Conservation (phyloP, 176 grass and related monocot species). For the Alopecurus myosuroides region DNA sequence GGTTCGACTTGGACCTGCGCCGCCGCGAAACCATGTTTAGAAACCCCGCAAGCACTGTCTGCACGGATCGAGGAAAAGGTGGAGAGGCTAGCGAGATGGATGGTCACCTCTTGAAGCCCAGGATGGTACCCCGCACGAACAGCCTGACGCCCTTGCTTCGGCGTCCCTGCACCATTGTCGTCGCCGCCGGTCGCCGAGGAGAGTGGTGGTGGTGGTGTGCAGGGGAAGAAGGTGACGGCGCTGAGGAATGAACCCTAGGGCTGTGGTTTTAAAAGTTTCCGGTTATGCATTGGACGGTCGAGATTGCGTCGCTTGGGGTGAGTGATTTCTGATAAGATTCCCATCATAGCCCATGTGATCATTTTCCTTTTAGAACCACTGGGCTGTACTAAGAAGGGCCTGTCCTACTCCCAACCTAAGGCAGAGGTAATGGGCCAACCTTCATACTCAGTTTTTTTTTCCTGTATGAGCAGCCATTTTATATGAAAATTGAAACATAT, state of each 20-base stretch:
- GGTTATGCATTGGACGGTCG: neutral
- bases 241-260: slow-evolving; percentile 31
- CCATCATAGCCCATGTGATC: neutral
- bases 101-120: slow-evolving; percentile 56
- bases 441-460: no score
- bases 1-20: slow-evolving; percentile 62
- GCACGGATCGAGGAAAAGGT: neutral
- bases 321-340: neutral
- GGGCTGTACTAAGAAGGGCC: neutral
- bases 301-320: neutral
- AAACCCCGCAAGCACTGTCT: neutral
- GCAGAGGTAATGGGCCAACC: neutral
- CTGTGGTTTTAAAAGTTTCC: slow-evolving; percentile 13
- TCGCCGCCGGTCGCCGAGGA: neutral
- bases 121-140: slow-evolving; percentile 63
- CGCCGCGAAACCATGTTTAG: neutral
- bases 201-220: neutral
- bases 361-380: neutral
- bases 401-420: neutral
- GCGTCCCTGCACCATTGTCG: slow-evolving; percentile 49
- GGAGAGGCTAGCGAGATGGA: no score
- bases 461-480: no score
- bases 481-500: no score
- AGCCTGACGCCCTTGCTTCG: slow-evolving; percentile 52
- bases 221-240: neutral